Evolutionary conservation across 2,329 filamentous ascomycete genomes (phyloP).

Genomic region (Fragosphaeria purpurea): DNA sequence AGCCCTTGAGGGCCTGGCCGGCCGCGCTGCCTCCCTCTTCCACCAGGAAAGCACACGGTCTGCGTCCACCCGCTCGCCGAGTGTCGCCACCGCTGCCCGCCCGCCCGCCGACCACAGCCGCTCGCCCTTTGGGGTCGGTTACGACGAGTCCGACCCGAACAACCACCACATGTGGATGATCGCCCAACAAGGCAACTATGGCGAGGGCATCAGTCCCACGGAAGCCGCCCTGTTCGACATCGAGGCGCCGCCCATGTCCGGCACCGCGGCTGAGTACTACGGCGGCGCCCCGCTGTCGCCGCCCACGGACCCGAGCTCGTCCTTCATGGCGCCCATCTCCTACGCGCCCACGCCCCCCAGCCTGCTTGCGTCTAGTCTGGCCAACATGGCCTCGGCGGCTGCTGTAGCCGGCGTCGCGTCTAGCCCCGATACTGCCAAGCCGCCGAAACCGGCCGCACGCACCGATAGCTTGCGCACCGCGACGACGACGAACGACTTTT

Average conservation of each 20-base stretch:
- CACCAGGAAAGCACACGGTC: constrained; percentile 13
- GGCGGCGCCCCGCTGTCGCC: constrained; percentile 18
- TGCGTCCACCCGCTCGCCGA: constrained; percentile 7
- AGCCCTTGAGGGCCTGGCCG: constrained; percentile 3
- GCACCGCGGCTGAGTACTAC: constrained; percentile 18
- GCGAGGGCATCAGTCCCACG: constrained; percentile 1
- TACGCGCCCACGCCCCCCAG: constrained; percentile 1
- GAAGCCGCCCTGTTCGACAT: constrained; percentile 7
- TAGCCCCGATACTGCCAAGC: neutral
- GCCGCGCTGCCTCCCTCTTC: constrained; percentile 10
- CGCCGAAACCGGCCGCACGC: constrained; percentile 2
- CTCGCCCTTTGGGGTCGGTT: neutral
- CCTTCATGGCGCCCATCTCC: constrained; percentile 4
- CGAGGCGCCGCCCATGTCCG: constrained; percentile 13
- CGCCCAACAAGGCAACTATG: constrained; percentile 7
- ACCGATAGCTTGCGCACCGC: constrained; percentile 8
- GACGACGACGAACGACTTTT: neutral
- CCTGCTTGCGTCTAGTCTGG: constrained; percentile 7
- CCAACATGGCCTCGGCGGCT: constrained; percentile 4
- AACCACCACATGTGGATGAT: constrained; percentile 13
- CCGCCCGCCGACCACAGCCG: constrained; percentile 3
- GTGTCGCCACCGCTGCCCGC: constrained; percentile 1
- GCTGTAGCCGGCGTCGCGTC: constrained; percentile 3
- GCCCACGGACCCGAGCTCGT: constrained; percentile 9
- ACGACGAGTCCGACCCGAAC: neutral